Base-by-base conservation (phyloP, 495 filamentous ascomycete species). In the Aspergillus sclerotiicarbonarius region DNA sequence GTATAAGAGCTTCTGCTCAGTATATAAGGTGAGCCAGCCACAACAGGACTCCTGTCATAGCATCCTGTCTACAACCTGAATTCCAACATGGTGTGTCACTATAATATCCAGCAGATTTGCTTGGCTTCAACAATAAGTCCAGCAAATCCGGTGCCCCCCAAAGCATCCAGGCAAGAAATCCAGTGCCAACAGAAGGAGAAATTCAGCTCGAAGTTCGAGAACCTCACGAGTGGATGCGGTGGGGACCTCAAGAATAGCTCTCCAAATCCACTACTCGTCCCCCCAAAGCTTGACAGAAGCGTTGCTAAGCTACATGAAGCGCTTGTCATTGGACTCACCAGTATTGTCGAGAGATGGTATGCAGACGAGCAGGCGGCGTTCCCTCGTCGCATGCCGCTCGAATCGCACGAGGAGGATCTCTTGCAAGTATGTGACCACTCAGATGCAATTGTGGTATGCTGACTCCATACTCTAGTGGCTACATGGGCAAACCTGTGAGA, bases 321-420 rank as follows among this genome's bases (percentile, higher is more conserved):
- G 1, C 57, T 76, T 7, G 67, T 64, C 8, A 48, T 49, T 2
- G 74, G 71, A 2, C n/a, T 74, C 29, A 55, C 54, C 8, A 52
- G 71, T n/a, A 74, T 77, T 39, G 64, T 77, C 10, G 57, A 66
- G 18, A 60, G 71, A 54, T 77, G 75, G 75, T 76, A 71, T 69
- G 67, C 56, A 6, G 70, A 71, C 9, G 60, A 51, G 4, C 54
- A 70, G 15, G 68, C 71, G 3, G 37, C 58, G n/a, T 67, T 76
- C 39, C 66, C 64, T 18, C 35, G 47, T 29, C 50, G 68, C 10
- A 75, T 77, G 63, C 74, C 75, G 6, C 45, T 74, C 32, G 65
- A 70, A 41, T 32, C 55, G 4, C 62, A 65, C 21, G 61, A 72
- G 18, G 71, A 73, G 43, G 60, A 64, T 9, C 61, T 75, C 6